Conservation (phyloP, 768 basidiomycete species). For the Porphyrellus cyaneotinctus region DNA sequence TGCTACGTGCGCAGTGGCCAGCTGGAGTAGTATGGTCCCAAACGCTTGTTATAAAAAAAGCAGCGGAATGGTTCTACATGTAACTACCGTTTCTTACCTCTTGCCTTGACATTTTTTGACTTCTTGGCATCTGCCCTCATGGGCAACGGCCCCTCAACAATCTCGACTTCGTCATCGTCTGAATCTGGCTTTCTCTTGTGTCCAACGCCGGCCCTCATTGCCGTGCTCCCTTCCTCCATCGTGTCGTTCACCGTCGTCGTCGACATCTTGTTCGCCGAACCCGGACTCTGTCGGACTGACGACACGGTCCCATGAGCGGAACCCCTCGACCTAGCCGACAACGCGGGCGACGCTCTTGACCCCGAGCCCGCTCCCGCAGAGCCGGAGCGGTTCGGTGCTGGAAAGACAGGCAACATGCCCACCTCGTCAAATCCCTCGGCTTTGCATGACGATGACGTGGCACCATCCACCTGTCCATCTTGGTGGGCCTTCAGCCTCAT, state of each 20-base stretch:
- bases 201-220: background rate
- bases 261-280: conserved; percentile 38
- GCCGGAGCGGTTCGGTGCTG: conserved; percentile 11
- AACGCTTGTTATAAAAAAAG: too few species aligned
- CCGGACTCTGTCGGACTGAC: conserved; percentile 47
- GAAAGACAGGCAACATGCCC: conserved; percentile 26
- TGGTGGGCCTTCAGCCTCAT: conserved; percentile 40
- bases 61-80: too few species aligned
- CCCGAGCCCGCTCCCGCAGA: conserved; percentile 13
- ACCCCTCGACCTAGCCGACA: conserved; percentile 26
- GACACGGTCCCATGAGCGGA: conserved; percentile 28
- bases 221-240: conserved; percentile 38
- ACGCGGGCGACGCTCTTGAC: conserved; percentile 42
- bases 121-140: conserved; percentile 38
- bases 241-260: conserved; percentile 42
- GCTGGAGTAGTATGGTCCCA: too few species aligned
- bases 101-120: conserved; percentile 31
- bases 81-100: conserved; percentile 37
- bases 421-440: conserved; percentile 31
- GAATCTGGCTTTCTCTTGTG: conserved; percentile 52
- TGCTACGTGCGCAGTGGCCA: too few species aligned
- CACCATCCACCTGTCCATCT: conserved; percentile 15
- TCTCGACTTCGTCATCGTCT: conserved; percentile 58
- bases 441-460: conserved; percentile 1
- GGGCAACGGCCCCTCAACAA: conserved; percentile 44